Percentiles rank a stretch among this genome's conserved stretches.
These are phyloP conservation scores for Leishmania turanica DNA, from an alignment of 208 protist genomes.

Conservation along the genomic window DNA sequence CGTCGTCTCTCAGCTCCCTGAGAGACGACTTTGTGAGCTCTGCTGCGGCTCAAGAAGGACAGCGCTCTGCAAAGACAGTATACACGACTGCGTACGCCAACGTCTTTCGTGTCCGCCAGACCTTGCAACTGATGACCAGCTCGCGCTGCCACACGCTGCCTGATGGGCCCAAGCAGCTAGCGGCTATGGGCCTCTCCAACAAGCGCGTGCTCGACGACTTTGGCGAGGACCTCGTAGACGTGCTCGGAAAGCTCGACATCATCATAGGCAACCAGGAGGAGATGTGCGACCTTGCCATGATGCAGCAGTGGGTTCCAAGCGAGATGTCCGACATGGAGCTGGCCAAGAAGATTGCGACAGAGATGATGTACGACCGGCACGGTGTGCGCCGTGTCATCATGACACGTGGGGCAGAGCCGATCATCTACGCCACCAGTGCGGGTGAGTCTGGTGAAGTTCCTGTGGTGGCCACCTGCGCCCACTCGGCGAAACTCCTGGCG, in stretches of 20 bases:
- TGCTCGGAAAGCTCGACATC: slow-evolving; percentile 87
- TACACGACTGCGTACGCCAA: slow-evolving; percentile 91
- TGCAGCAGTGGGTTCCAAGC: slow-evolving; percentile 51
- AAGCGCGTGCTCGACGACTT: slow-evolving; percentile 91
- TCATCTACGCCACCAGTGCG: slow-evolving; percentile 63
- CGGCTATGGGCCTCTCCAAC: slow-evolving; percentile 89
- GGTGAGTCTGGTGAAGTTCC: slow-evolving; percentile 26
- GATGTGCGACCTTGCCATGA: slow-evolving; percentile 59
- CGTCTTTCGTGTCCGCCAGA: slow-evolving; percentile 67
- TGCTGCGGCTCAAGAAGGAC: slow-evolving; percentile 49
- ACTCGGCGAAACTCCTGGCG: slow-evolving; percentile 75
- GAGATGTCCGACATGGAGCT: slow-evolving; percentile 29
- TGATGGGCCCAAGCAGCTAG: slow-evolving; percentile 65
- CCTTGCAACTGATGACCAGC: slow-evolving; percentile 41
- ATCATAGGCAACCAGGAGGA: slow-evolving; percentile 94
- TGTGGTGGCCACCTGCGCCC: slow-evolving; percentile 40
- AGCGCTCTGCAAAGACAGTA: slow-evolving; percentile 26
- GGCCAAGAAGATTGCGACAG: slow-evolving; percentile 26
- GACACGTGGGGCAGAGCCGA: slow-evolving; percentile 82
- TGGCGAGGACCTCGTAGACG: slow-evolving; percentile 68
- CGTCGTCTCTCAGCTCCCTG: slow-evolving; percentile 97
- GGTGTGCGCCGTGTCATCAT: slow-evolving; percentile 60
- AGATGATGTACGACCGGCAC: slow-evolving; percentile 44
- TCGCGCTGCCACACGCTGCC: slow-evolving; percentile 47
- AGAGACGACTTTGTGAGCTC: slow-evolving; percentile 86